Evolutionary conservation across 169 alveolate species (phyloP), one percentile per base, ranked within the genome.

Genomic region (Cyclospora cayetanensis): DNA sequence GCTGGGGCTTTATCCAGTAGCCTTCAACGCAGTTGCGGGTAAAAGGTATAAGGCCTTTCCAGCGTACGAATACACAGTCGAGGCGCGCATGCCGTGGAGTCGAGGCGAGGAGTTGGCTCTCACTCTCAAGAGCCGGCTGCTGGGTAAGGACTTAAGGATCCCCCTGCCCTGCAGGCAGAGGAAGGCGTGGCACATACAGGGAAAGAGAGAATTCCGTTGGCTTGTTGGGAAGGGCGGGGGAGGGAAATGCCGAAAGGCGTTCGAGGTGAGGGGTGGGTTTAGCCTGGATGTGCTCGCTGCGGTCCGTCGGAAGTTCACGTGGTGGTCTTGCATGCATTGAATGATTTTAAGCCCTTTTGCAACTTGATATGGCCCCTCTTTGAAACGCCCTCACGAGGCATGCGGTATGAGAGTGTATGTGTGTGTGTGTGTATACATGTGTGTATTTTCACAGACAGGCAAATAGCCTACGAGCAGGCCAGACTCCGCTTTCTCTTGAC

Each of bases 401-500:
- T n/a, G n/a, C n/a, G n/a, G n/a, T n/a, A n/a, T n/a, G n/a, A n/a
- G 29, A 1, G 37, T 70, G 83, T 27, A 35, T 70, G 55, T 29
- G 37, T 70, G 83, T 27, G 5, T 70, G 83, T 27, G 5, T 70
- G 83, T 53, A 35, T 70, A 53, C 83, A 70, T 42, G 83, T 53
- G 20, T 70, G 83, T 53, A 70, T 70, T 50, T 53, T 5, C 27
- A n/a, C 60, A 46, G 60, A 46, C 60, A 46, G 60, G 20, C 60
- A 46, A 46, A 12, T 46, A 0, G 60, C 60, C 60, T 22, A 46
- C 20, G 60, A 46, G 20, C 25, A 46, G 20, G 20, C 11, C 11
- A 46, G 60, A 46, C 60, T 46, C 1, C 2, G 20, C 11, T 22
- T 46, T 46, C 60, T 46, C 60, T 22, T 12, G 25, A 46, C 11